These are phyloP conservation scores for Avena atlantica DNA, from an alignment of 176 grass and related monocot species.

Conservation along the genomic window DNA sequence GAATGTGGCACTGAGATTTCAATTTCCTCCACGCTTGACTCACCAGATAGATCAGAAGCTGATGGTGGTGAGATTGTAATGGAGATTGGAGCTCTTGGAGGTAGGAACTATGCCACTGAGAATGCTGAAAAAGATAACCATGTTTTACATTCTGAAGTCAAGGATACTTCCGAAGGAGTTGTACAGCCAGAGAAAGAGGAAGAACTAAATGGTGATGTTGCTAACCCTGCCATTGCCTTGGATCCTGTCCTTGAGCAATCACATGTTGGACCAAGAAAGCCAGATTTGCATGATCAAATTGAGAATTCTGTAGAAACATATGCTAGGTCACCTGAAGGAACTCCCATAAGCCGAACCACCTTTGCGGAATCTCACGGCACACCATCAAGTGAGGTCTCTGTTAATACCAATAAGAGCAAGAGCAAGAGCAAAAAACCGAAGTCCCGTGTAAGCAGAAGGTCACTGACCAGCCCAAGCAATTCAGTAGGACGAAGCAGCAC, in stretches of 20 bases:
- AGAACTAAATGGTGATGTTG: conserved; percentile 30
- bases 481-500: conserved; percentile 67
- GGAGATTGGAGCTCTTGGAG: conserved; percentile 83
- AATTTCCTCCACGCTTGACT: conserved; percentile 96
- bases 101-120: conserved; percentile 39
- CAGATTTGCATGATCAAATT: conserved; percentile 36
- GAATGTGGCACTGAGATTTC: conserved; percentile 99
- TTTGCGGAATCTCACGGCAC: conserved; percentile 65
- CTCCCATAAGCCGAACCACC: conserved; percentile 63
- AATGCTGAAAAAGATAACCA: conserved; percentile 43
- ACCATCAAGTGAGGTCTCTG: conserved; percentile 88
- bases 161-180: conserved; percentile 23
- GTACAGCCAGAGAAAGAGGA: conserved; percentile 36
- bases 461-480: conserved; percentile 58
- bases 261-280: conserved; percentile 36
- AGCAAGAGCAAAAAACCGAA: conserved; percentile 60
- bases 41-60: conserved; percentile 91
- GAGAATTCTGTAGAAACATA: conserved; percentile 54
- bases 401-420: conserved; percentile 76
- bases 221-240: conserved; percentile 20
- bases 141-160: conserved; percentile 42
- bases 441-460: conserved; percentile 61
- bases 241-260: conserved; percentile 43
- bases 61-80: conserved; percentile 96
- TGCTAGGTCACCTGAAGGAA: conserved; percentile 63